phyloP scores from a whole-genome alignment of 768 basidiomycete species.

The Lactifluus volemus region DNA sequence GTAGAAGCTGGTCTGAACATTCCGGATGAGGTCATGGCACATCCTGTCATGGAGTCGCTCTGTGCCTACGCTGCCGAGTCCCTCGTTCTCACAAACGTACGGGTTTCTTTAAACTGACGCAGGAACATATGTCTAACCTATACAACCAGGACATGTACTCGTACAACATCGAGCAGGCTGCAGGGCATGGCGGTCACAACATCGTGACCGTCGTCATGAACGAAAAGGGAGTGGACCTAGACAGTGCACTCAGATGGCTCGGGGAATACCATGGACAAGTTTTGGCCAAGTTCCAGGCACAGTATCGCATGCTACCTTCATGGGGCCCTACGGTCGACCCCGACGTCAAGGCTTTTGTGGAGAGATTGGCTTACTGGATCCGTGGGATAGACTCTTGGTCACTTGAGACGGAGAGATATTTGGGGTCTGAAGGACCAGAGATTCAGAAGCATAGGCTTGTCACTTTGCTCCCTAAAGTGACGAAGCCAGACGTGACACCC shows the following conservation, averaged over 20 bases:
- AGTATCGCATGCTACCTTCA: slow-evolving; percentile 40
- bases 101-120: slow-evolving; percentile 20
- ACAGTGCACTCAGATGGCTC: slow-evolving; percentile 55
- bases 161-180: slow-evolving; percentile 39
- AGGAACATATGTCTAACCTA: slow-evolving; percentile 18
- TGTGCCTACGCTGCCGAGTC: slow-evolving; percentile 42
- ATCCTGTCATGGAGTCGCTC: slow-evolving; percentile 40
- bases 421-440: slow-evolving; percentile 45
- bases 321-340: slow-evolving; percentile 54
- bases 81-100: slow-evolving; percentile 36
- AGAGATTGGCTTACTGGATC: slow-evolving; percentile 62
- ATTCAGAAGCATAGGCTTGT: slow-evolving; percentile 47
- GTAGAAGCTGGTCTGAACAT: slow-evolving; percentile 38
- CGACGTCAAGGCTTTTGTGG: slow-evolving; percentile 49
- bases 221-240: slow-evolving; percentile 46
- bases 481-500: neutral
- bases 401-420: slow-evolving; percentile 60
- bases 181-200: slow-evolving; percentile 55
- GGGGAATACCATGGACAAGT: slow-evolving; percentile 48
- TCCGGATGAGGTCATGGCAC: slow-evolving; percentile 34
- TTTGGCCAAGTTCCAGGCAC: slow-evolving; percentile 38
- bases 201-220: slow-evolving; percentile 63
- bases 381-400: slow-evolving; percentile 68
- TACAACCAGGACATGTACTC: slow-evolving; percentile 51
- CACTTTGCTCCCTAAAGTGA: slow-evolving; percentile 44